phyloP scores from a whole-genome alignment of 768 basidiomycete species.

The Termitomyces sp. region DNA sequence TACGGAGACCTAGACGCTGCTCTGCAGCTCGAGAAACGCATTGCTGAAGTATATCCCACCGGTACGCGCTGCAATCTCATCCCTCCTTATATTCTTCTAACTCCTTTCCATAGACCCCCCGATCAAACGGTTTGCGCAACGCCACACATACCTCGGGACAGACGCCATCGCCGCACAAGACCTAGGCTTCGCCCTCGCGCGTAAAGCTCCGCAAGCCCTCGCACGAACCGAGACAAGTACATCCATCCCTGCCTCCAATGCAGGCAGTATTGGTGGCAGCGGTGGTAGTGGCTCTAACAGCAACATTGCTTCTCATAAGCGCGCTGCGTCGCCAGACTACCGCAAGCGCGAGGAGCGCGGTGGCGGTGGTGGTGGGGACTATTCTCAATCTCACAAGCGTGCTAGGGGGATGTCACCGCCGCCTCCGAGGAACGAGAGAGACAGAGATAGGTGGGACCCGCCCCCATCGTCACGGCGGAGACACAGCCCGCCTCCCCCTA shows the following conservation, averaged over 20 bases:
- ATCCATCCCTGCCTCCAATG: not conserved
- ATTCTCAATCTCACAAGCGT: conserved; percentile 16
- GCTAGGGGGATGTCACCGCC: conserved; percentile 13
- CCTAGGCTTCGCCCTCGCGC: conserved; percentile 71
- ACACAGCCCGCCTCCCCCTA: conserved; percentile 9
- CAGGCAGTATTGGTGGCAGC: not conserved
- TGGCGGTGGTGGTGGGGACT: conserved; percentile 11
- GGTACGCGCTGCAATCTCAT: conserved; percentile 45
- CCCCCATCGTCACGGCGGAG: conserved; percentile 10
- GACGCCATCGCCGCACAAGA: conserved; percentile 90
- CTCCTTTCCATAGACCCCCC: conserved; percentile 63
- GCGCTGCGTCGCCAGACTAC: conserved; percentile 15
- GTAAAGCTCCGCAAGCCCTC: conserved; percentile 56
- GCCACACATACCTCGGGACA: conserved; percentile 77
- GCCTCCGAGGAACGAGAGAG: conserved; percentile 11
- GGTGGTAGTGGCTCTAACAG: not conserved
- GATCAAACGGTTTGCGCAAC: conserved; percentile 87
- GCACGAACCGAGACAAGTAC: conserved; percentile 34
- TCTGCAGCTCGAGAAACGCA: conserved; percentile 85
- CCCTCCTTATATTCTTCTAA: conserved; percentile 25
- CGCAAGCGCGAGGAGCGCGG: conserved; percentile 18
- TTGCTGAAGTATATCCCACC: conserved; percentile 82
- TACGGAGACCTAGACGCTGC: conserved; percentile 90
- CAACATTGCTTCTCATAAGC: conserved; percentile 7
- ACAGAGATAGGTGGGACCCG: conserved; percentile 18